These are phyloP conservation scores for Epichloe amarillans DNA, from an alignment of 2,329 filamentous ascomycete genomes.

Conservation along the genomic window DNA sequence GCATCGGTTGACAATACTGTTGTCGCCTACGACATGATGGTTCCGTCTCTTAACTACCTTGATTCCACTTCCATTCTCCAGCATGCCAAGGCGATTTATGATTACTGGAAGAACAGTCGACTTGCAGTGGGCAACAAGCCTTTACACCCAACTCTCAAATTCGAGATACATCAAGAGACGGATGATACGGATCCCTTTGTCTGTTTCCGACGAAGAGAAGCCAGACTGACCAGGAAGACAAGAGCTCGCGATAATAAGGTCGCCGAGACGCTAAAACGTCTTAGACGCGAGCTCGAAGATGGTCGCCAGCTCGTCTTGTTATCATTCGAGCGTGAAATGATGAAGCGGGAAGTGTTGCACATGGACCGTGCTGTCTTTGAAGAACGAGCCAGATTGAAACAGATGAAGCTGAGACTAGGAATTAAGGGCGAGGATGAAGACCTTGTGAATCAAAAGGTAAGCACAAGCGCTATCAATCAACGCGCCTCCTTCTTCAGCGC, in stretches of 20 bases:
- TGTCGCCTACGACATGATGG: constrained; percentile 63
- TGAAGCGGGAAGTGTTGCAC: constrained; percentile 63
- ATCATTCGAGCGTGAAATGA: constrained; percentile 66
- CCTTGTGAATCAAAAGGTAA: constrained; percentile 84
- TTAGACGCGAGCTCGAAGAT: constrained; percentile 83
- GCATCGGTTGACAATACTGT: constrained; percentile 82
- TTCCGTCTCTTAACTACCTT: constrained; percentile 47
- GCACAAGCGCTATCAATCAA: constrained; percentile 12
- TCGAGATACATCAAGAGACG: constrained; percentile 85
- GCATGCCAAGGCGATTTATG: constrained; percentile 68
- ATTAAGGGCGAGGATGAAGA: constrained; percentile 93
- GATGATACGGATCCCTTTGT: constrained; percentile 97
- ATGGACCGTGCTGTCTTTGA: constrained; percentile 71
- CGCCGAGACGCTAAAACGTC: constrained; percentile 82
- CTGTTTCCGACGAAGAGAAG: constrained; percentile 90
- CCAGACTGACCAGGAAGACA: constrained; percentile 88
- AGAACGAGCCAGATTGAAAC: constrained; percentile 68
- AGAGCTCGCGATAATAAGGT: constrained; percentile 86
- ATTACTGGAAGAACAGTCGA: constrained; percentile 72
- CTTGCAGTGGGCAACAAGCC: constrained; percentile 53
- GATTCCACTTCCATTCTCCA: constrained; percentile 34
- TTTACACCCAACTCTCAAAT: constrained; percentile 72
- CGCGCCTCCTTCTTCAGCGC: background rate
- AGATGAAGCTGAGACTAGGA: constrained; percentile 73
- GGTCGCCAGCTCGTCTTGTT: constrained; percentile 67